Conservation (phyloP, 2,329 filamentous ascomycete genomes). For the Dendryphion nanum region DNA sequence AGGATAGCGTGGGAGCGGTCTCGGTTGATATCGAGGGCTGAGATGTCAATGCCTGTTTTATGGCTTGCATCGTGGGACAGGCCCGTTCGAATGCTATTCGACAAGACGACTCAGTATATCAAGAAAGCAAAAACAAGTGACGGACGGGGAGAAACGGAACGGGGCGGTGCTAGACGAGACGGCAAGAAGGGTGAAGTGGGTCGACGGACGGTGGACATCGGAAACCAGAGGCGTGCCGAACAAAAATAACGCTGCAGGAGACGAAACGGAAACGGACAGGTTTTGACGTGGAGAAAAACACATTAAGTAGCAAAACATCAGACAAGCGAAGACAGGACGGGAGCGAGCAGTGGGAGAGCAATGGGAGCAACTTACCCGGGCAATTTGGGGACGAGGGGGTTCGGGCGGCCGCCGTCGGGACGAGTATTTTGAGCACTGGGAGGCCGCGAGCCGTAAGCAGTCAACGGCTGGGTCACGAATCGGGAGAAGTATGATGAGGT, state of each 20-base stretch:
- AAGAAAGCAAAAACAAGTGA: not conserved
- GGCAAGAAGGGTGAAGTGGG: not conserved
- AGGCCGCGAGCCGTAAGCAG: constrained; percentile 52
- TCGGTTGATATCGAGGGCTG: constrained; percentile 63
- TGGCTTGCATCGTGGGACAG: constrained; percentile 58
- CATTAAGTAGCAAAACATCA: not conserved
- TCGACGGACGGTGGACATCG: not conserved
- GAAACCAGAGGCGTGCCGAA: not conserved
- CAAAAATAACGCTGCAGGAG: constrained; percentile 1
- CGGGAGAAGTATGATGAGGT: constrained; percentile 46
- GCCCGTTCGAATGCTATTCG: constrained; percentile 42
- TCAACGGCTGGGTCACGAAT: constrained; percentile 55
- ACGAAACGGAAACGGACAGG: not conserved
- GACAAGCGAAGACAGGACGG: not conserved
- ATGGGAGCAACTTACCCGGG: constrained; percentile 29
- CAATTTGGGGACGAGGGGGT: constrained; percentile 35
- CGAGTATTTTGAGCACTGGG: constrained; percentile 51
- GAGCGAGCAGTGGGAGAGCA: not conserved
- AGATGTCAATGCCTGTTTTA: constrained; percentile 63
- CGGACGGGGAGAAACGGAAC: not conserved
- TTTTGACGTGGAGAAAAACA: too few species aligned
- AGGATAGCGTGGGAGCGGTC: constrained; percentile 62
- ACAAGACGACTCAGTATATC: constrained; percentile 8
- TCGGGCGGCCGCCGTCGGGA: constrained; percentile 35
- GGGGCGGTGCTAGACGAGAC: not conserved